Evolutionary conservation across 2,329 filamentous ascomycete genomes (phyloP).

Genomic region (Pseudocercospora macadamiae): DNA sequence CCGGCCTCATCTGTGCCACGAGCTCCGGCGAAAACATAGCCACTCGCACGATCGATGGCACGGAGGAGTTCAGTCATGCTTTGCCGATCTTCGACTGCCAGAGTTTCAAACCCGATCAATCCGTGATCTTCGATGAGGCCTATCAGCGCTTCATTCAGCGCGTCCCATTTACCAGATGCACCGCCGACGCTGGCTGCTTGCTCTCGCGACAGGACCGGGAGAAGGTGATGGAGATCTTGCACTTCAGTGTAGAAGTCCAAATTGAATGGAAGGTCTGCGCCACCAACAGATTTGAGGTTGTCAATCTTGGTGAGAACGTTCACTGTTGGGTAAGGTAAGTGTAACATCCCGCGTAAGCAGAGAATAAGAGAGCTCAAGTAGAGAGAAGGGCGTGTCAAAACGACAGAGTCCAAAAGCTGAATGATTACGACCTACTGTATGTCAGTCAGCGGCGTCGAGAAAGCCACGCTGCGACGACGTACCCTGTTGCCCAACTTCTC

Average conservation of each 20-base stretch:
- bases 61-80: constrained; percentile 92
- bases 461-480: constrained; percentile 39
- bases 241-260: constrained; percentile 98
- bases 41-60: constrained; percentile 87
- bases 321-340: constrained; percentile 93
- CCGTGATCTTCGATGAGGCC: constrained; percentile 87
- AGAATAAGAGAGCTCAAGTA: constrained; percentile 94
- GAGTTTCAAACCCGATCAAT: constrained; percentile 86
- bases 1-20: constrained; percentile 81
- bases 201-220: constrained; percentile 79
- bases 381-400: constrained; percentile 86
- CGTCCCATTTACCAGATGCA: constrained; percentile 68
- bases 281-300: constrained; percentile 71
- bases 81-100: constrained; percentile 94
- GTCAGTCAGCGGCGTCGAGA: constrained; percentile 42
- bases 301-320: constrained; percentile 99
- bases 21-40: constrained; percentile 87
- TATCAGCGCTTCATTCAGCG: constrained; percentile 83
- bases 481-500: constrained; percentile 93
- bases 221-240: constrained; percentile 83
- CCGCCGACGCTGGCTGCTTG: constrained; percentile 50
- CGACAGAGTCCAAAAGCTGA: constrained; percentile 92
- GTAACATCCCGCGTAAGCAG: constrained; percentile 92
- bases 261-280: constrained; percentile 88
- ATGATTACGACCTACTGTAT: constrained; percentile 77